Conservation (phyloP, 2,329 filamentous ascomycete genomes). For the Aspergillus pseudoviridinutans region DNA sequence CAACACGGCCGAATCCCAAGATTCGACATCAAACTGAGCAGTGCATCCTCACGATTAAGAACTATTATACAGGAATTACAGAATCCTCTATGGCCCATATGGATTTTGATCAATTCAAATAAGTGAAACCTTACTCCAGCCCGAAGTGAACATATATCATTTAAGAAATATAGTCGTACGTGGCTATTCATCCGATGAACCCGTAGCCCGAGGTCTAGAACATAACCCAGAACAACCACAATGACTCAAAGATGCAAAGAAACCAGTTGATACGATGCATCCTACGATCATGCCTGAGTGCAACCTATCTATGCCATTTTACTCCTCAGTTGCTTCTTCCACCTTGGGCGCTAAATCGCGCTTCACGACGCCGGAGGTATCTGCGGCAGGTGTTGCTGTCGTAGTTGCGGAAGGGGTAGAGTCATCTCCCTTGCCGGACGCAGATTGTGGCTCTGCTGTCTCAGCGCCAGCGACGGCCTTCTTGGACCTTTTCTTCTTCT, state of each 20-base stretch:
- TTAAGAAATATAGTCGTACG: too few relatives aligned
- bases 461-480: conserved; percentile 14
- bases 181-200: neutral
- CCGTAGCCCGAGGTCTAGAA: neutral
- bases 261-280: neutral
- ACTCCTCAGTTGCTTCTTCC: conserved; percentile 43
- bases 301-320: conserved; percentile 13
- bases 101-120: neutral
- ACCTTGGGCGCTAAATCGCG: conserved; percentile 42
- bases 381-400: conserved; percentile 33
- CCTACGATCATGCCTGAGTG: neutral
- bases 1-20: neutral
- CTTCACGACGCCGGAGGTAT: conserved; percentile 31
- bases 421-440: conserved; percentile 3
- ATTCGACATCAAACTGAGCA: neutral
- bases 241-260: neutral
- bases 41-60: neutral
- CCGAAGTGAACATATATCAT: neutral
- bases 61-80: neutral
- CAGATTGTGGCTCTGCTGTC: conserved; percentile 5
- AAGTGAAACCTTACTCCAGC: neutral
- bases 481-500: conserved; percentile 38
- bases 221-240: neutral
- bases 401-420: conserved; percentile 29
- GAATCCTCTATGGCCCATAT: neutral